Percentiles rank a stretch among this genome's conserved stretches.
Conservation (phyloP, 169 alveolate genomes). For the Perkinsus olseni region DNA sequence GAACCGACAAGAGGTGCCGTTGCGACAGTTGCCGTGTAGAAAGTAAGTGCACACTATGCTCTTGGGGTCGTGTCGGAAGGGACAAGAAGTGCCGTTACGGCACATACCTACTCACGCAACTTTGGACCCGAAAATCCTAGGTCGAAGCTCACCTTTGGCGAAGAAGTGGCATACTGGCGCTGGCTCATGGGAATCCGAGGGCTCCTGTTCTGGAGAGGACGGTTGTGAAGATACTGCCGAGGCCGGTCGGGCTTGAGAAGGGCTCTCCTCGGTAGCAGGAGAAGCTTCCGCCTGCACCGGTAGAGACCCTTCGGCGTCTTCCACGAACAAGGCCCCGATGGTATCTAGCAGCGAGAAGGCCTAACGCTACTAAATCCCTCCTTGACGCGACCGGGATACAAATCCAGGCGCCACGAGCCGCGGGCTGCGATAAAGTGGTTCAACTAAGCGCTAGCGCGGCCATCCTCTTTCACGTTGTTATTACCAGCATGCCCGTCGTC, state of each 20-base stretch:
- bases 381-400: neutral
- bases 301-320: neutral
- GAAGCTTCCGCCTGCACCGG: neutral
- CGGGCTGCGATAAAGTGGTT: neutral
- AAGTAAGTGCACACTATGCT: neutral
- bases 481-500: neutral
- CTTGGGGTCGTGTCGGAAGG: neutral
- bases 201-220: too few relatives aligned
- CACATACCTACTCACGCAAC: neutral
- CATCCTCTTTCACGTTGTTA: too few relatives aligned
- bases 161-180: neutral
- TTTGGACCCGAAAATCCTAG: neutral
- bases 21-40: neutral
- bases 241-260: neutral
- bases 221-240: neutral
- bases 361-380: neutral
- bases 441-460: too few relatives aligned
- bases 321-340: neutral
- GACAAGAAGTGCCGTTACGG: neutral
- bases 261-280: neutral
- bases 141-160: neutral
- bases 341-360: neutral
- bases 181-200: neutral
- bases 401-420: too few relatives aligned
- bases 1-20: neutral